Evolutionary conservation across 2,329 filamentous ascomycete species (phyloP).

Genomic region (Fonsecaea pedrosoi): DNA sequence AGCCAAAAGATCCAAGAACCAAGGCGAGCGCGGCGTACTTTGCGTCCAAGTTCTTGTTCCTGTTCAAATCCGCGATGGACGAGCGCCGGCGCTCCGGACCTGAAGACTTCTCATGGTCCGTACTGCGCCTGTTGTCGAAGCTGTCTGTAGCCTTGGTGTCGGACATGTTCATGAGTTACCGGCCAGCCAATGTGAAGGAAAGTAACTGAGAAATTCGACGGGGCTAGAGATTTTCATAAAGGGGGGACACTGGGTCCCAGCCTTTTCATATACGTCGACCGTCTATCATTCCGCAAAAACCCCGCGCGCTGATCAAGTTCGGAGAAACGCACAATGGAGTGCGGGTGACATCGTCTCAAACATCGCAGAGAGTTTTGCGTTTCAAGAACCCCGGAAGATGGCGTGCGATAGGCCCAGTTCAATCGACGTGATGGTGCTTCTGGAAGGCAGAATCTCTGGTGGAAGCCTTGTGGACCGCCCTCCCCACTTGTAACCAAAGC

Average conservation of each 20-base stretch:
- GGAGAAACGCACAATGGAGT: background rate
- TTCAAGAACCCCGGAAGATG: background rate
- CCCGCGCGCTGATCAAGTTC: conserved; percentile 13
- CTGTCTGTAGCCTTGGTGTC: conserved; percentile 3
- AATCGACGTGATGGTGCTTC: background rate
- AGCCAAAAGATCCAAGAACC: conserved; percentile 14
- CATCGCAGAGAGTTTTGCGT: background rate
- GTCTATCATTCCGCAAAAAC: background rate
- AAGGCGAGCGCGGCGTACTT: conserved; percentile 26
- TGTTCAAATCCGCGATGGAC: conserved; percentile 29
- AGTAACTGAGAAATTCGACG: background rate
- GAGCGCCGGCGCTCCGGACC: conserved; percentile 24
- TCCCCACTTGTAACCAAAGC: background rate
- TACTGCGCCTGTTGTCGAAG: conserved; percentile 5
- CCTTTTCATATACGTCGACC: conserved; percentile 10
- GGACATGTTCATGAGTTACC: conserved; percentile 4
- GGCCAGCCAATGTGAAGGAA: background rate
- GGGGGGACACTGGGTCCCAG: conserved; percentile 1
- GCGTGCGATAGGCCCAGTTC: background rate
- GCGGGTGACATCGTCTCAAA: conserved; percentile 15
- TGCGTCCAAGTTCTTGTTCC: conserved; percentile 35
- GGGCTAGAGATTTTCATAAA: background rate
- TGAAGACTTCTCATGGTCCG: conserved; percentile 11
- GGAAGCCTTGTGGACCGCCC: background rate
- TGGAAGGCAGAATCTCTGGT: background rate